These are phyloP conservation scores for Picea engelmannii DNA, from an alignment of 83 land plant genomes.

Conservation along the genomic window DNA sequence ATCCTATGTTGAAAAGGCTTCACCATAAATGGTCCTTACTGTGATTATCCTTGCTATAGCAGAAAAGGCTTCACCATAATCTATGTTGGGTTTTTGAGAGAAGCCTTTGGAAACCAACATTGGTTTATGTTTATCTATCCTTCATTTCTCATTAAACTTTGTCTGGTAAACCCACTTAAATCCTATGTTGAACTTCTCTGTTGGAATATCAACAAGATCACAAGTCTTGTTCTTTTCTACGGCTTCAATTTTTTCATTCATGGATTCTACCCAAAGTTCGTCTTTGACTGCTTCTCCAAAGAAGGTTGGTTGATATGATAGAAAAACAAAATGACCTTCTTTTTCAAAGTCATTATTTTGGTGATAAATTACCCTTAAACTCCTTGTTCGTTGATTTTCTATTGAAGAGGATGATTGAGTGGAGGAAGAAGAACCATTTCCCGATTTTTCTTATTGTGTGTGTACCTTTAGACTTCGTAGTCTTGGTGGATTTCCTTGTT, in stretches of 20 bases:
- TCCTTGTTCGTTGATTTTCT: not conserved
- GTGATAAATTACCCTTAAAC: not conserved
- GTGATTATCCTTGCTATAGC: not conserved
- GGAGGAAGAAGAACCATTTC: not conserved
- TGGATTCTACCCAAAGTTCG: not conserved
- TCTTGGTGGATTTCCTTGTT: not conserved
- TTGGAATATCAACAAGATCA: not conserved
- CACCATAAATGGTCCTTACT: not conserved
- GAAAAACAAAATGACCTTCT: not conserved
- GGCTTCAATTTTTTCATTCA: not conserved
- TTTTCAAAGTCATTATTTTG: not conserved
- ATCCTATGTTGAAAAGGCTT: too few relatives aligned
- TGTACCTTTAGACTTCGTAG: not conserved
- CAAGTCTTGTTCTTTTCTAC: not conserved
- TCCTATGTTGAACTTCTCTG: not conserved
- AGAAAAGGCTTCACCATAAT: not conserved
- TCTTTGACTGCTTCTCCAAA: not conserved
- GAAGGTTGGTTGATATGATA: not conserved
- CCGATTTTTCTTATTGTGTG: too few relatives aligned
- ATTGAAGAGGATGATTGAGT: not conserved
- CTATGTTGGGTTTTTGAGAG: not conserved
- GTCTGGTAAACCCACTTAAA: not conserved
- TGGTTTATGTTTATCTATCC: not conserved
- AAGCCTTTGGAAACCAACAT: not conserved
- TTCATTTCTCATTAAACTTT: not conserved